Conservation (phyloP, 352 stramenopile genomes). For the Phytophthora crassamura region DNA sequence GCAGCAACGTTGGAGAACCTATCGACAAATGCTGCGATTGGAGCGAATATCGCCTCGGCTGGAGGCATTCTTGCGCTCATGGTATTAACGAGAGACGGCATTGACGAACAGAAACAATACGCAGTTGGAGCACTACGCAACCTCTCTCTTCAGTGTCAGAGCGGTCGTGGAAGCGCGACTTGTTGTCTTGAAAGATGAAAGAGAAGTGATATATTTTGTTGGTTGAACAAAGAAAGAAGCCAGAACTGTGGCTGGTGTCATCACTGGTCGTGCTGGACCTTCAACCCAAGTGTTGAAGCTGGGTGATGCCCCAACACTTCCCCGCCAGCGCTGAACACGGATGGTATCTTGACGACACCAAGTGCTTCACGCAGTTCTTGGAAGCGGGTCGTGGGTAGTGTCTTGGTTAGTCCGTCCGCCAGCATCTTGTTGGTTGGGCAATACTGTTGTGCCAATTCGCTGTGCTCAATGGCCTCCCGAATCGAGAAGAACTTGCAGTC, state of each 20-base stretch:
- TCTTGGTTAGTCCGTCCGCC: constrained; percentile 9
- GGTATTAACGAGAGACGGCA: no score
- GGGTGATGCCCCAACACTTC: constrained; percentile 4
- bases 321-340: constrained; percentile 2
- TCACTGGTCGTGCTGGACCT: no score
- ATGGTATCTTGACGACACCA: background rate
- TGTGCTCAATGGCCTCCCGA: background rate
- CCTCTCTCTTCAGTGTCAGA: no score
- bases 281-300: no score
- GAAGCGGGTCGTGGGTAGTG: constrained; percentile 2
- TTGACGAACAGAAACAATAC: no score
- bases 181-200: no score
- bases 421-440: constrained; percentile 14
- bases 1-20: background rate
- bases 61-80: no score
- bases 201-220: no score
- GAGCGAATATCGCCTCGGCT: constrained; percentile 5
- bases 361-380: background rate
- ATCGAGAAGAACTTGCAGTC: constrained; percentile 21
- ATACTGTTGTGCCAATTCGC: constrained; percentile 1
- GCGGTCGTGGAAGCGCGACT: no score
- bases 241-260: no score
- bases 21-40: background rate
- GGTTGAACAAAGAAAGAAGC: no score
- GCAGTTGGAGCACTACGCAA: no score